A percentile compares a stretch with the other conserved stretches of the same genome.
Evolutionary conservation across 1,284 basidiomycete genomes (phyloP).

Genomic region (Schizophyllum amplum): DNA sequence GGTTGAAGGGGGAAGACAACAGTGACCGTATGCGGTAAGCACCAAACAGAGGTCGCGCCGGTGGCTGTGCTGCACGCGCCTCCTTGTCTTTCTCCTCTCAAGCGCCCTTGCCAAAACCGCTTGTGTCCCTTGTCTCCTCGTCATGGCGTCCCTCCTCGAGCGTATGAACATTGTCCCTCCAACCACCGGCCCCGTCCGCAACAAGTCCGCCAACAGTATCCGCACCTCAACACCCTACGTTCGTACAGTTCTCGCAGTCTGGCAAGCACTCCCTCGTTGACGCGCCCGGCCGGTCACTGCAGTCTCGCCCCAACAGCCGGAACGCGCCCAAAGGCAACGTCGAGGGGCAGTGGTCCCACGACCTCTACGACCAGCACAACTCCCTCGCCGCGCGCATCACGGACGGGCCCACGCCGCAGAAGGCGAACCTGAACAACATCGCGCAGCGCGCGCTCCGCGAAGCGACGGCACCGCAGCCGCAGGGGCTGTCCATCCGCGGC

Average conservation of each 20-base stretch:
- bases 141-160: slow-evolving; percentile 60
- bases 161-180: slow-evolving; percentile 45
- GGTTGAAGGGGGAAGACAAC: too few species aligned
- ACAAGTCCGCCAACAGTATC: slow-evolving; percentile 33
- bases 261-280: slow-evolving; percentile 13
- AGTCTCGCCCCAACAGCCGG: slow-evolving; percentile 34
- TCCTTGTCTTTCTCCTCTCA: neutral
- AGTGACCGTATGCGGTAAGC: too few species aligned
- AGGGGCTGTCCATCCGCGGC: slow-evolving; percentile 61
- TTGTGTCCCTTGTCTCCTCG: neutral
- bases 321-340: slow-evolving; percentile 58
- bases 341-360: slow-evolving; percentile 64
- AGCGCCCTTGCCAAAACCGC: neutral
- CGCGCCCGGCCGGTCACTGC: slow-evolving; percentile 19
- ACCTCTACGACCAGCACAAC: slow-evolving; percentile 56
- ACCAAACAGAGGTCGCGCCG: too few species aligned
- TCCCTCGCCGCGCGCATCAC: slow-evolving; percentile 57
- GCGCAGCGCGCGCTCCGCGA: slow-evolving; percentile 50
- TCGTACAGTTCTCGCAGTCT: slow-evolving; percentile 32
- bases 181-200: slow-evolving; percentile 49
- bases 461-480: slow-evolving; percentile 24
- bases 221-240: slow-evolving; percentile 59
- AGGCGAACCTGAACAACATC: slow-evolving; percentile 35
- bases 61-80: neutral
- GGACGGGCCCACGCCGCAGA: slow-evolving; percentile 28